These are phyloP conservation scores for Hyaloscypha bicolor DNA, from an alignment of 495 filamentous ascomycete species.

Conservation along the genomic window DNA sequence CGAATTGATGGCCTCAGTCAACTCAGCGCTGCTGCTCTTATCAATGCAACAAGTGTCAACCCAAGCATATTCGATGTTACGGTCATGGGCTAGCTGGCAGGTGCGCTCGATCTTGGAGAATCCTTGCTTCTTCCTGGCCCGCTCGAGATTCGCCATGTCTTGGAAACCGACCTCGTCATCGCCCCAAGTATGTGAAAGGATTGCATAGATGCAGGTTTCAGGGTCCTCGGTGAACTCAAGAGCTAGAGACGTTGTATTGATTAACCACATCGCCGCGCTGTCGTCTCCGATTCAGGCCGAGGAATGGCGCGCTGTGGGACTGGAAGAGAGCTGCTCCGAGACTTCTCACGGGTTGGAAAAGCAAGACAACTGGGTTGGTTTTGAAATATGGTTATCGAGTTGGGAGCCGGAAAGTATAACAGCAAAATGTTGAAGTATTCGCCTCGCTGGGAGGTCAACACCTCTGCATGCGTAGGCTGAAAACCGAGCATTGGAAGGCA, in stretches of 20 bases:
- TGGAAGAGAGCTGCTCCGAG: too few species aligned
- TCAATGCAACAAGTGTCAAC: constrained; percentile 52
- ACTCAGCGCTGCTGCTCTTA: constrained; percentile 46
- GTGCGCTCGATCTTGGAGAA: constrained; percentile 39
- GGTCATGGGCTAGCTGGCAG: constrained; percentile 34
- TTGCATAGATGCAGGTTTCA: constrained; percentile 34
- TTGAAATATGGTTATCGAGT: too few species aligned
- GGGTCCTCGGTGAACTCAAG: constrained; percentile 13
- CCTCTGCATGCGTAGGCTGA: too few species aligned
- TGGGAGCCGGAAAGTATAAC: too few species aligned
- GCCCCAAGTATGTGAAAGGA: constrained; percentile 44
- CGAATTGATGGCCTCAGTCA: too few species aligned
- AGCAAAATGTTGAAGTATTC: too few species aligned
- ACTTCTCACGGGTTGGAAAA: too few species aligned
- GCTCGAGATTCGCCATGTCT: constrained; percentile 24
- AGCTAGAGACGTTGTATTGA: constrained; percentile 12
- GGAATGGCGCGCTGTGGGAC: too few species aligned
- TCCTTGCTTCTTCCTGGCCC: constrained; percentile 19
- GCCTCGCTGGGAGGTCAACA: too few species aligned
- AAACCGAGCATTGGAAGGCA: too few species aligned
- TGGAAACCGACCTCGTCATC: constrained; percentile 38
- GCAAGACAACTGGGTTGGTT: too few species aligned
- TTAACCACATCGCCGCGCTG: constrained; percentile 3
- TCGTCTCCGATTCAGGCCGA: too few species aligned
- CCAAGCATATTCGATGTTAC: constrained; percentile 43